Conservation (phyloP, 2,329 filamentous ascomycete genomes). For the Fusarium fracticaudum region DNA sequence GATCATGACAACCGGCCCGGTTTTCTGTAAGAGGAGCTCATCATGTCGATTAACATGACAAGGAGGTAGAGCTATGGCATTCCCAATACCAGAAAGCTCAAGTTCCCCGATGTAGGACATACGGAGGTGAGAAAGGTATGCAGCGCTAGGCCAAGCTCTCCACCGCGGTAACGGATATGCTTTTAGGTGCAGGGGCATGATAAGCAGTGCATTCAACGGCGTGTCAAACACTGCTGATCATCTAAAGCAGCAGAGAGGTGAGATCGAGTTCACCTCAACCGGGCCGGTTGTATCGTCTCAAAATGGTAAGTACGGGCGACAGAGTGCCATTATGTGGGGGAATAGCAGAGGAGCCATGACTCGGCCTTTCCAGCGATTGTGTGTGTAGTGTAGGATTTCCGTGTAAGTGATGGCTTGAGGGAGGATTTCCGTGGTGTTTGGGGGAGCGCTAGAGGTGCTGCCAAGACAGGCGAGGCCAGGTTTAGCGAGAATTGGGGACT, state of each 20-base stretch:
- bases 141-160: constrained; percentile 22
- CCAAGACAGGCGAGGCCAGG: constrained; percentile 23
- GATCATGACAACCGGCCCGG: constrained; percentile 34
- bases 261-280: constrained; percentile 17
- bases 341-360: constrained; percentile 35
- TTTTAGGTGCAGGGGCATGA: constrained; percentile 34
- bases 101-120: constrained; percentile 14
- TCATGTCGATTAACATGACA: constrained; percentile 23
- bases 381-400: constrained; percentile 1
- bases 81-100: background rate
- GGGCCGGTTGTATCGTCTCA: constrained; percentile 27
- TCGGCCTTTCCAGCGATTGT: constrained; percentile 29
- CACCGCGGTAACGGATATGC: constrained; percentile 26
- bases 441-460: constrained; percentile 25
- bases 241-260: background rate
- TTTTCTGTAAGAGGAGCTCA: constrained; percentile 30
- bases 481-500: constrained; percentile 6
- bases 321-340: constrained; percentile 36
- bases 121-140: constrained; percentile 3
- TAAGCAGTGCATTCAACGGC: constrained; percentile 28
- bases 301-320: constrained; percentile 22
- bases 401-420: constrained; percentile 16
- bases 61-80: constrained; percentile 1
- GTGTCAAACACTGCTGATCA: background rate
- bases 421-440: background rate